Percentiles rank a stretch among this genome's conserved stretches.
phyloP scores from a whole-genome alignment of 306 rosid species.

The Medicago lupulina region DNA sequence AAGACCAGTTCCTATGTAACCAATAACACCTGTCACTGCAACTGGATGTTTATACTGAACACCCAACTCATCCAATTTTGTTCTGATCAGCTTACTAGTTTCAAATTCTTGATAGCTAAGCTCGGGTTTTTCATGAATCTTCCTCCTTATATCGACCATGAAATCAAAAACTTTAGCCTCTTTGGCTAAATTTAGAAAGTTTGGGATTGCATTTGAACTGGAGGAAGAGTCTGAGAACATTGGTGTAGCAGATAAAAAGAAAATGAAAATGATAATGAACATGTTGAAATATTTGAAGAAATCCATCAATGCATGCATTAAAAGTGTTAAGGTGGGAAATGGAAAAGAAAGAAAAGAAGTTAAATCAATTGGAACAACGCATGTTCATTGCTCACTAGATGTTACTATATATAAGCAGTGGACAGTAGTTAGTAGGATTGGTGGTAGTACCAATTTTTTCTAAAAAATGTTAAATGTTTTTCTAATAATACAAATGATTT shows the following conservation, averaged over 20 bases:
- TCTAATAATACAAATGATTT: too few relatives aligned
- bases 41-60: conserved; percentile 67
- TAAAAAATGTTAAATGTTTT: too few relatives aligned
- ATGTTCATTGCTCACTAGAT: too few relatives aligned
- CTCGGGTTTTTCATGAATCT: conserved; percentile 85
- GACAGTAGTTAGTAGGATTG: too few relatives aligned
- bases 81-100: conserved; percentile 78
- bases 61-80: conserved; percentile 65
- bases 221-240: conserved; percentile 53
- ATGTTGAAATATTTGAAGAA: conserved; percentile 41
- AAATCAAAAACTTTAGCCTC: conserved; percentile 58
- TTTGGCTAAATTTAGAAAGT: conserved; percentile 46
- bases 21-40: conserved; percentile 78
- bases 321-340: background rate
- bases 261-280: conserved; percentile 30
- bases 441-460: too few relatives aligned
- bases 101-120: conserved; percentile 77
- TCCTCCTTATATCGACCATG: conserved; percentile 72
- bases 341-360: background rate
- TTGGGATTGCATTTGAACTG: too few relatives aligned
- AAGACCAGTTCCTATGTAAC: conserved; percentile 65
- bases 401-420: too few relatives aligned
- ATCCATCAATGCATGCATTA: conserved; percentile 36
- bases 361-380: too few relatives aligned
- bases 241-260: conserved; percentile 27